phyloP scores from a whole-genome alignment of 1,284 basidiomycete species.

The Naganishia liquefaciens region DNA sequence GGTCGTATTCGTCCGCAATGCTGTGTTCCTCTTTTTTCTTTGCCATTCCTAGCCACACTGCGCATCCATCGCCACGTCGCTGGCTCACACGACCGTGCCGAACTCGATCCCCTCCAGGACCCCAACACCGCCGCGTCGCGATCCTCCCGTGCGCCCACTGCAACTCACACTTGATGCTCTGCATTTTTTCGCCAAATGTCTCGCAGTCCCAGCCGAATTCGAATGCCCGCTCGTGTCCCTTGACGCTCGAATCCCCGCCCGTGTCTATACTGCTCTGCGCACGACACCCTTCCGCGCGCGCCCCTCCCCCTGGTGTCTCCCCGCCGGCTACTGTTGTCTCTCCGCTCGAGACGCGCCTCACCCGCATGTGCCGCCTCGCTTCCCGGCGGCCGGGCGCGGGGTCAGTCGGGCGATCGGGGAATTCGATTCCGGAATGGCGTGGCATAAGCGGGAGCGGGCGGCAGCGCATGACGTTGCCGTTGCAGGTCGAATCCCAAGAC shows the following conservation, averaged over 20 bases:
- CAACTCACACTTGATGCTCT: constrained; percentile 35
- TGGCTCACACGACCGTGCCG: background rate
- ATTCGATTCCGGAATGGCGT: background rate
- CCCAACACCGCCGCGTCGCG: background rate
- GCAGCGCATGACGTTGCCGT: too few species aligned
- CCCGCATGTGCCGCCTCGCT: constrained; percentile 11
- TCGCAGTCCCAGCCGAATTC: background rate
- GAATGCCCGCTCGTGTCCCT: background rate
- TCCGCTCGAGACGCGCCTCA: constrained; percentile 9
- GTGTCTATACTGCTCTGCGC: too few species aligned
- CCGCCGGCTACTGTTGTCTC: constrained; percentile 26
- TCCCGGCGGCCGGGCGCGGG: background rate
- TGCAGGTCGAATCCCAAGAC: too few species aligned
- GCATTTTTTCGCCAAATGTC: constrained; percentile 17
- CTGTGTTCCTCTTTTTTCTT: too few species aligned
- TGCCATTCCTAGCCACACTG: background rate
- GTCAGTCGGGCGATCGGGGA: background rate
- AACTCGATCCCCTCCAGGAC: background rate
- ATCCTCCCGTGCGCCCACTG: background rate
- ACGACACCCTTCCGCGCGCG: background rate
- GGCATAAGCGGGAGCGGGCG: too few species aligned
- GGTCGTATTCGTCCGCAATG: too few species aligned
- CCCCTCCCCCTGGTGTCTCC: background rate
- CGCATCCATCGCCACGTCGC: too few species aligned
- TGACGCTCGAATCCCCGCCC: background rate